A percentile compares a stretch with the other conserved stretches of the same genome.
Evolutionary conservation across 2,329 filamentous ascomycete genomes (phyloP).

Genomic region (Ceratocystis diversiconidia): DNA sequence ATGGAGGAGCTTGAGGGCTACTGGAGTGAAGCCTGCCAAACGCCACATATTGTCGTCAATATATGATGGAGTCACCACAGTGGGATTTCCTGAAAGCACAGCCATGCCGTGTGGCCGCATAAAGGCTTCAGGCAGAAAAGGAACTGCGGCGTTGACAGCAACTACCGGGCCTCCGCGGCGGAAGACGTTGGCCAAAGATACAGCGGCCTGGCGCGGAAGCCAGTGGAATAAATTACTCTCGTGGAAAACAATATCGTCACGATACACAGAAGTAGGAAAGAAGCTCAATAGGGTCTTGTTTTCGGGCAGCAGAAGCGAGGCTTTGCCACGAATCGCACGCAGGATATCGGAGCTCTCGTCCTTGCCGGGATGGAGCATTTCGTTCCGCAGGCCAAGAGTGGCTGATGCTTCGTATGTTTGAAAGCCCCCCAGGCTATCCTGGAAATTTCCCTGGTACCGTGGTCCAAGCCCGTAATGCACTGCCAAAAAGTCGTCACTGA

Average conservation of each 20-base stretch:
- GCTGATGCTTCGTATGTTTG: slow-evolving; percentile 93
- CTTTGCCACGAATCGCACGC: slow-evolving; percentile 72
- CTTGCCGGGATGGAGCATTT: slow-evolving; percentile 75
- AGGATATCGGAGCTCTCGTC: slow-evolving; percentile 87
- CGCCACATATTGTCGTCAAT: slow-evolving; percentile 89
- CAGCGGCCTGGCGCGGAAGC: slow-evolving; percentile 57
- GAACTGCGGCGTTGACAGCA: slow-evolving; percentile 76
- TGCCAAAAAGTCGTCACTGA: slow-evolving; percentile 83
- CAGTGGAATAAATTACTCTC: slow-evolving; percentile 64
- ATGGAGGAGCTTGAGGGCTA: slow-evolving; percentile 75
- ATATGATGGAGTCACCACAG: slow-evolving; percentile 66
- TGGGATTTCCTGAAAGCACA: slow-evolving; percentile 67
- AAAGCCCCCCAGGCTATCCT: slow-evolving; percentile 89
- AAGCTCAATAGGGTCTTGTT: slow-evolving; percentile 70
- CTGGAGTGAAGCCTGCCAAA: slow-evolving; percentile 75
- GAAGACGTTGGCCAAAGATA: slow-evolving; percentile 53
- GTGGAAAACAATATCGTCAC: slow-evolving; percentile 64
- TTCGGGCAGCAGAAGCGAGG: slow-evolving; percentile 68
- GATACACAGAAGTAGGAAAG: slow-evolving; percentile 63
- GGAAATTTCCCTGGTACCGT: slow-evolving; percentile 88
- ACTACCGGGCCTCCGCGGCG: slow-evolving; percentile 62
- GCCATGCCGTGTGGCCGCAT: slow-evolving; percentile 67
- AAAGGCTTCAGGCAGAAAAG: slow-evolving; percentile 79
- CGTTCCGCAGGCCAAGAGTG: slow-evolving; percentile 77
- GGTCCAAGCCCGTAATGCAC: slow-evolving; percentile 84